Evolutionary conservation across 257 asterid species (phyloP).

Genomic region (Linaria vulgaris): DNA sequence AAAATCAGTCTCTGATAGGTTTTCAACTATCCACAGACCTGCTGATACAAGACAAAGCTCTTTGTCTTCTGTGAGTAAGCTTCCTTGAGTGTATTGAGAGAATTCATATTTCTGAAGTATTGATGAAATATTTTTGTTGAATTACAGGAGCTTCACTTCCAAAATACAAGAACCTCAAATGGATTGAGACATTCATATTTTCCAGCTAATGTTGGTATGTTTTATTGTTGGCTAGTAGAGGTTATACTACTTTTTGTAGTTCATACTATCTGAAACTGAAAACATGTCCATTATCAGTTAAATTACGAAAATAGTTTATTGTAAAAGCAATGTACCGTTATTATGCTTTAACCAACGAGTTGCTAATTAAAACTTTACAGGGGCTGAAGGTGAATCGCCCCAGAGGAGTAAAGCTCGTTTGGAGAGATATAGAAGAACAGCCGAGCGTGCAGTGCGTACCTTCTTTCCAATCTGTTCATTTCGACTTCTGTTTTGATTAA

Average conservation of each 20-base stretch:
- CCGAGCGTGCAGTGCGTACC: conserved; percentile 85
- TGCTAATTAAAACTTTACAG: conserved; percentile 44
- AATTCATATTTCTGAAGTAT: conserved; percentile 24
- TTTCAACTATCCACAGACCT: conserved; percentile 50
- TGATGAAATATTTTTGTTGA: conserved; percentile 33
- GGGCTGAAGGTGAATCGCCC: conserved; percentile 81
- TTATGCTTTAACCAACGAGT: no score
- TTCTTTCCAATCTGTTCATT: conserved; percentile 23
- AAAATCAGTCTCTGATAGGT: conserved; percentile 50
- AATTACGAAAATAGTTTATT: conserved; percentile 7
- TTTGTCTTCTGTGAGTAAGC: conserved; percentile 66
- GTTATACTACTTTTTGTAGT: conserved; percentile 14
- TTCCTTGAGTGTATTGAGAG: conserved; percentile 25
- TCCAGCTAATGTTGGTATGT: conserved; percentile 61
- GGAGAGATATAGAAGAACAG: conserved; percentile 89
- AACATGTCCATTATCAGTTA: neutral
- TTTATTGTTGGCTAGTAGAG: conserved; percentile 11
- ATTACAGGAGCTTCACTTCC: conserved; percentile 44
- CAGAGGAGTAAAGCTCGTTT: conserved; percentile 91
- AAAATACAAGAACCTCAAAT: conserved; percentile 43
- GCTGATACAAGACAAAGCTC: conserved; percentile 53
- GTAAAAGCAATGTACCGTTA: neutral
- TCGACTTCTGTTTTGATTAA: conserved; percentile 11
- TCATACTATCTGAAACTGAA: neutral
- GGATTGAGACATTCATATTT: conserved; percentile 47